Evolutionary conservation across 1,284 basidiomycete species (phyloP).

Genomic region (Sanguinoderma infundibulare): DNA sequence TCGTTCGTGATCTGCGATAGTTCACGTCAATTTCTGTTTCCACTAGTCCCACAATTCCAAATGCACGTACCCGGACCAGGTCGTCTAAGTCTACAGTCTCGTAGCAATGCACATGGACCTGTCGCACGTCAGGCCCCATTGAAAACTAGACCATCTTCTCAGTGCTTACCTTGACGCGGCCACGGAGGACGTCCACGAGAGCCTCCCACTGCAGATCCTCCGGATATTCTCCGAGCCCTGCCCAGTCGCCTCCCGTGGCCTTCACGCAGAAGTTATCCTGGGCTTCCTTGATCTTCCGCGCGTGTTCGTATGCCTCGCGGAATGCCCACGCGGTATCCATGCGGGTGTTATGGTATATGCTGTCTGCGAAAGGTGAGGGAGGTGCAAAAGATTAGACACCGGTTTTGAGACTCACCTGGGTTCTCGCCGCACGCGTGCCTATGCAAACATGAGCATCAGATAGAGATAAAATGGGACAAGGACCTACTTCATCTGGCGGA

Average conservation of each 20-base stretch:
- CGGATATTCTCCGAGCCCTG: slow-evolving; percentile 67
- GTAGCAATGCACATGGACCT: slow-evolving; percentile 80
- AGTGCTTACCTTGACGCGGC: slow-evolving; percentile 64
- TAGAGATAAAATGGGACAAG: background rate
- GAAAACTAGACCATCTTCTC: background rate
- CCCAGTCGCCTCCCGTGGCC: slow-evolving; percentile 62
- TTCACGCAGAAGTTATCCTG: slow-evolving; percentile 80
- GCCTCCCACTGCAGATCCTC: slow-evolving; percentile 85
- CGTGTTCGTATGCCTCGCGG: slow-evolving; percentile 69
- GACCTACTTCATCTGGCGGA: slow-evolving; percentile 51
- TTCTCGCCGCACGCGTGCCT: slow-evolving; percentile 40
- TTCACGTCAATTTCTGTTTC: background rate
- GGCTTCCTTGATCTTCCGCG: slow-evolving; percentile 70
- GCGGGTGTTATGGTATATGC: slow-evolving; percentile 48
- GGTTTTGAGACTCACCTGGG: slow-evolving; percentile 30
- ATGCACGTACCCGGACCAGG: slow-evolving; percentile 58
- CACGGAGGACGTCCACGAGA: slow-evolving; percentile 87
- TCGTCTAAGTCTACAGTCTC: slow-evolving; percentile 47
- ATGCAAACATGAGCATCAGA: background rate
- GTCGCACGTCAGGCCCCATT: background rate
- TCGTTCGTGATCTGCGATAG: slow-evolving; percentile 63
- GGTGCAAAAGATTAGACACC: background rate
- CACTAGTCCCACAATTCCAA: too few species aligned
- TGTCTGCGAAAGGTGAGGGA: background rate
- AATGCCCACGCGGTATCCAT: slow-evolving; percentile 71